Base-by-base conservation (phyloP, 2,329 filamentous ascomycete species). In the Diaporthe humulicola region DNA sequence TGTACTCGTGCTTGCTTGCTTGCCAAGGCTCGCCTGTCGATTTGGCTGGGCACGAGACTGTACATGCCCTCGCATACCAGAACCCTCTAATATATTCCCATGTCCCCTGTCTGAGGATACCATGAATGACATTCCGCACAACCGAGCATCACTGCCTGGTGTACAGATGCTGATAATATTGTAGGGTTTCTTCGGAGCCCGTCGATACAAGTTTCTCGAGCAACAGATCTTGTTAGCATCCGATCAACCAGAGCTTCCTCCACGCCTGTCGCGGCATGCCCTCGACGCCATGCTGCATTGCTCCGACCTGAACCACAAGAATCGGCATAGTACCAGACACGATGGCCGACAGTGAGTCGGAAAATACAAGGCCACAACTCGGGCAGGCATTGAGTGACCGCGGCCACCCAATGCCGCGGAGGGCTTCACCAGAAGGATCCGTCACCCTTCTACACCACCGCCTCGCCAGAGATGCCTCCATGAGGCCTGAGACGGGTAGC, bases 361-460 rank as follows among this genome's bases (percentile, higher is more conserved):
- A 70, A 54, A 76, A 79, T 9, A 79, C 78, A 33, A 78, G 75
- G 75, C 79, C 75, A 56, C 80, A 79, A 67, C 79, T 71, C 52
- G 75, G 78, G 25, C 74, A 79, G 75, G 72, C 70, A 64, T 8
- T 42, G 22, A 77, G 66, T 77, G 70, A 66, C 30, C 81, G 73
- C 56, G 84, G 85, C 19, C 86, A 87, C 54, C 84, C 85, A 48
- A 80, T 87, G 19, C 86, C 87, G 9, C 84, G 88, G 70, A 83
- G 88, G 76, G 80, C 83, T 2, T 84, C 85, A 5, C 85, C 87
- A 17, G 83, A 84, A 56, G 84, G 85, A 40, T 90, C 88, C 6
- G 81, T 88, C 3, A 89, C 88, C 0, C 78, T 89, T 0, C 83
- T 81, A 15, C 81, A 89, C 72, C 87, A 89, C 76, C 84, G 84